Conservation (phyloP, 192 early-diverging fungal species). For the Linnemannia zychae region DNA sequence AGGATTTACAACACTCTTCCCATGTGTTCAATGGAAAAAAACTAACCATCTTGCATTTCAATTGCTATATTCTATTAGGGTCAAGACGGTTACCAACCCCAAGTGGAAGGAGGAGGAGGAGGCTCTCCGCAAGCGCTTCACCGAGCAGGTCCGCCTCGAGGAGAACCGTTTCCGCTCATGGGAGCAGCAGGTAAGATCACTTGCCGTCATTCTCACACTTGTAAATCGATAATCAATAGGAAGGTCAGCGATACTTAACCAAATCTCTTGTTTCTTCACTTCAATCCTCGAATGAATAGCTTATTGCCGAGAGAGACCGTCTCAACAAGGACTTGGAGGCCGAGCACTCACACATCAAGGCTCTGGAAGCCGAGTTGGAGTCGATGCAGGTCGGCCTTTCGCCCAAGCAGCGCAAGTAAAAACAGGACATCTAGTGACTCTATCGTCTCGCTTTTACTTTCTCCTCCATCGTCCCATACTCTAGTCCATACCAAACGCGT, state of each 20-base stretch:
- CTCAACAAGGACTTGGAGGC: slow-evolving; percentile 98
- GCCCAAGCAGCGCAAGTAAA: slow-evolving; percentile 55
- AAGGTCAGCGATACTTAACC: not conserved
- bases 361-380: slow-evolving; percentile 89
- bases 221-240: not conserved
- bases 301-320: slow-evolving; percentile 97
- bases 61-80: slow-evolving; percentile 50
- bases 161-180: slow-evolving; percentile 99
- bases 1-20: too few relatives aligned
- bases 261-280: too few relatives aligned
- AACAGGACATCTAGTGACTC: not conserved
- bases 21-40: not conserved
- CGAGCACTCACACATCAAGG: slow-evolving; percentile 94
- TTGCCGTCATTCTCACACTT: not conserved
- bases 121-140: slow-evolving; percentile 93
- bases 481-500: not conserved
- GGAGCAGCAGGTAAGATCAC: slow-evolving; percentile 83
- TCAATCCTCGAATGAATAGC: not conserved
- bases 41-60: not conserved
- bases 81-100: slow-evolving; percentile 84
- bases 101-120: slow-evolving; percentile 99
- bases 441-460: not conserved
- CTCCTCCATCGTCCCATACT: not conserved
- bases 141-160: slow-evolving; percentile 97
- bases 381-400: slow-evolving; percentile 56